These are phyloP conservation scores for Dioszegia aurantiaca DNA, from an alignment of 768 basidiomycete genomes.

Conservation along the genomic window DNA sequence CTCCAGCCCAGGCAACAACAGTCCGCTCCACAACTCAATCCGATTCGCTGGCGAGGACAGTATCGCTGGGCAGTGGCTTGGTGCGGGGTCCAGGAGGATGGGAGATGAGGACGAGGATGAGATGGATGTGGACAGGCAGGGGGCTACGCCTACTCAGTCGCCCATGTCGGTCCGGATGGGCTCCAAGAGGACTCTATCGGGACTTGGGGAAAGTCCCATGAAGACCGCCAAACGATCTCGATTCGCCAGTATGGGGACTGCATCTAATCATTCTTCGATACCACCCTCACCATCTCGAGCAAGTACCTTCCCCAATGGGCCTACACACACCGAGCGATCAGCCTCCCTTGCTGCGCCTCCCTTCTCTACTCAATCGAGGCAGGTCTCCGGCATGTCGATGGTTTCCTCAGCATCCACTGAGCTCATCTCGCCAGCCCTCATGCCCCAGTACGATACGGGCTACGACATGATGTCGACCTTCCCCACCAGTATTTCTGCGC, in stretches of 20 bases:
- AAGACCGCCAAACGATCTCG: slow-evolving; percentile 4
- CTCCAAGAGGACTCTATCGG: slow-evolving; percentile 3
- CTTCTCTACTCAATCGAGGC: neutral
- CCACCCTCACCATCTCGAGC: neutral
- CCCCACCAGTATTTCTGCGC: slow-evolving; percentile 1
- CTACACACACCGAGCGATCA: neutral
- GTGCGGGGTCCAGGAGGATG: too few species aligned
- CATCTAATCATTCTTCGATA: slow-evolving; percentile 7
- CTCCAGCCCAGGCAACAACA: neutral
- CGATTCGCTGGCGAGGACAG: too few species aligned
- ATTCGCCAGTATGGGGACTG: slow-evolving; percentile 6
- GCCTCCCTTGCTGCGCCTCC: slow-evolving; percentile 1
- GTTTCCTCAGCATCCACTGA: neutral
- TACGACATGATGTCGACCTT: neutral
- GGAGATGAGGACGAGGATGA: too few species aligned
- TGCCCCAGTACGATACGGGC: neutral
- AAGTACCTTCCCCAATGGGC: neutral
- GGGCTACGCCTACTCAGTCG: too few species aligned
- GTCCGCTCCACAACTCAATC: neutral
- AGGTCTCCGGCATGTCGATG: slow-evolving; percentile 7
- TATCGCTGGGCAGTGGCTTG: too few species aligned
- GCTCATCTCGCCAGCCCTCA: slow-evolving; percentile 3
- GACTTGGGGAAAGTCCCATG: slow-evolving; percentile 4
- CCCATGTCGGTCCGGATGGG: neutral
- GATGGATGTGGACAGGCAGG: too few species aligned